Evolutionary conservation across 1,139 yeast species (phyloP).

Genomic region (Zhuliangozyma parablackwelliae): DNA sequence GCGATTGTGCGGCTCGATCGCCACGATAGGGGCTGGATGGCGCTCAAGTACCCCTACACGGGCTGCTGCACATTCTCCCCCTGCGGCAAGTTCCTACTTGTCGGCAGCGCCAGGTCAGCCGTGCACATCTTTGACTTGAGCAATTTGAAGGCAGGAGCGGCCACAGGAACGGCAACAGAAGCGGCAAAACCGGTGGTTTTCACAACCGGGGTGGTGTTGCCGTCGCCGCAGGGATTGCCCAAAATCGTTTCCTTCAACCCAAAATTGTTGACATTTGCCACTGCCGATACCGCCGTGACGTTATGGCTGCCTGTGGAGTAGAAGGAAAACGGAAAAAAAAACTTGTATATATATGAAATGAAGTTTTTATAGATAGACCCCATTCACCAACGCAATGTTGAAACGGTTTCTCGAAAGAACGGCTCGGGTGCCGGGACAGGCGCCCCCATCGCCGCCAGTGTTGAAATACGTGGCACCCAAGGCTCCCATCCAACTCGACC

Average conservation of each 20-base stretch:
- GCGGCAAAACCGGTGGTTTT: conserved; percentile 8
- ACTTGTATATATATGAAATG: neutral
- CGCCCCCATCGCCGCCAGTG: no score
- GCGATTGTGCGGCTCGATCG: conserved; percentile 41
- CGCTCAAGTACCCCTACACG: conserved; percentile 44
- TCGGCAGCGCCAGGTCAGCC: conserved; percentile 56
- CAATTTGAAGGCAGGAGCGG: conserved; percentile 20
- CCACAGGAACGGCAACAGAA: conserved; percentile 14
- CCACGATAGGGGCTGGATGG: conserved; percentile 14
- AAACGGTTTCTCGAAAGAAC: neutral
- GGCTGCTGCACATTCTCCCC: conserved; percentile 74
- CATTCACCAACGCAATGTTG: neutral
- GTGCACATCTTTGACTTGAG: conserved; percentile 63
- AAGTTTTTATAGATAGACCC: neutral
- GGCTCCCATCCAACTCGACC: neutral
- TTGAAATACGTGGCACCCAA: no score
- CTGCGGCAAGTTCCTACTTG: conserved; percentile 70
- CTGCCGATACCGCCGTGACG: conserved; percentile 62
- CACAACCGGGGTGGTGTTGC: conserved; percentile 14
- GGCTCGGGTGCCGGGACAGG: no score
- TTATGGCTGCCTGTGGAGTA: conserved; percentile 33
- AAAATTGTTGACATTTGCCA: conserved; percentile 66
- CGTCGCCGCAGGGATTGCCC: conserved; percentile 40
- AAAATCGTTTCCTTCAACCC: conserved; percentile 76
- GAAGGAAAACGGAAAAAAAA: neutral